phyloP scores from a whole-genome alignment of 2,329 filamentous ascomycete genomes.

The Cordyceps farinosa region DNA sequence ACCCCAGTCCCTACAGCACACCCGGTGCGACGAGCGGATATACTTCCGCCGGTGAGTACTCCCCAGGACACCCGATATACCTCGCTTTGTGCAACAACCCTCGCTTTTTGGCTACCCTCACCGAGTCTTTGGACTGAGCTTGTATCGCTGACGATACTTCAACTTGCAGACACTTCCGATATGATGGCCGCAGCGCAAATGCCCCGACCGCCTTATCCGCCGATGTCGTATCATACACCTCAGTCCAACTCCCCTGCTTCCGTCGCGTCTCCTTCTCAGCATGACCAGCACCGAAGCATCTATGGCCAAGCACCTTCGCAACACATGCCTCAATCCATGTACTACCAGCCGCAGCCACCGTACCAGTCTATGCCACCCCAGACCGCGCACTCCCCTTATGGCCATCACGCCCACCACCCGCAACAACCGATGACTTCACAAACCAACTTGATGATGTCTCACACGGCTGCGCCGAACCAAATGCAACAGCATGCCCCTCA shows the following conservation, averaged over 20 bases:
- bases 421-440: conserved; percentile 61
- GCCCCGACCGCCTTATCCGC: conserved; percentile 79
- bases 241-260: conserved; percentile 94
- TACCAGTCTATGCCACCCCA: conserved; percentile 66
- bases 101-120: neutral
- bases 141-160: conserved; percentile 10
- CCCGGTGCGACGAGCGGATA: conserved; percentile 80
- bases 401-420: conserved; percentile 50
- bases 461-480: conserved; percentile 50
- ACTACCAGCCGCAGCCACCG: conserved; percentile 61
- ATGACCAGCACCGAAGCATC: conserved; percentile 85
- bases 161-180: conserved; percentile 52
- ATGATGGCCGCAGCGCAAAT: conserved; percentile 64
- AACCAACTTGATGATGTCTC: conserved; percentile 64
- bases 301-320: conserved; percentile 78
- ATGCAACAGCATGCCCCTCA: conserved; percentile 58
- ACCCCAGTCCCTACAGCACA: conserved; percentile 79
- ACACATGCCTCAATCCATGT: conserved; percentile 77
- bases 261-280: conserved; percentile 81
- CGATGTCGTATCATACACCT: conserved; percentile 86
- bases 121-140: neutral
- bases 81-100: neutral
- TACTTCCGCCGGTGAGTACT: conserved; percentile 73
- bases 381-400: conserved; percentile 56
- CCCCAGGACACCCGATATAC: neutral